Evolutionary conservation across 129 eudicot species (phyloP), one percentile per base, ranked within the genome.

Genomic region (Dittrichia graveolens): DNA sequence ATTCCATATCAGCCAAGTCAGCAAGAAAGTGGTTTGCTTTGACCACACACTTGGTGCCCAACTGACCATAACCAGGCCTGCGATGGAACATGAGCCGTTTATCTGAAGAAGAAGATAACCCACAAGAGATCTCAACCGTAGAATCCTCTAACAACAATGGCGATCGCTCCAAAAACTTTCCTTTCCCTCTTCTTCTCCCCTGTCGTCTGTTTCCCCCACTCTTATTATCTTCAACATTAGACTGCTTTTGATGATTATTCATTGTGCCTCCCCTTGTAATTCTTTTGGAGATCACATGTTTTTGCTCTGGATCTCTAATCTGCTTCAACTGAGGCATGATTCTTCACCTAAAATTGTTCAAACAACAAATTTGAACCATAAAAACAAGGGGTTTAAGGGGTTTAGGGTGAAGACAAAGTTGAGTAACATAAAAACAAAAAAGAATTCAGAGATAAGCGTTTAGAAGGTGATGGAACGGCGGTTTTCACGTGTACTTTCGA

Each of bases 1-100:
- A 84, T 53, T 87, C 83, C 62, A 44, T 84, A 65, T 80, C 83
- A 48, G 86, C 84, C 39, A 87, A 34, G 16, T 87, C 79, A 79
- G 87, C 87, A 11, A 87, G 76, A 65, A 87, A 87, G 44, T 87
- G 81, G 52, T 87, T 87, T 5, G 86, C 88, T 78, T 84, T 87
- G n/a, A 87, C 85, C 69, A 87, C 70, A 63, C 89, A 84, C 57
- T 87, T 87, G 14, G 83, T 81, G 41, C 92, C 92, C 57, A 84
- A 15, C 46, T 81, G 88, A 43, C 92, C 92, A 76, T 40, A 84
- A 1, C 92, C 92, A 5, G 92, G 92, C 55, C 92, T 73, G 1
- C 61, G 67, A 47, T 75, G 87, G 31, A 87, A 81, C 81, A 69
- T 60, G n/a, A 87, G 74, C 3, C 72, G 71, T 63, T 67, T 76